These are phyloP conservation scores for Magnaporthiopsis rhizophila DNA, from an alignment of 2,329 filamentous ascomycete species.

Conservation along the genomic window DNA sequence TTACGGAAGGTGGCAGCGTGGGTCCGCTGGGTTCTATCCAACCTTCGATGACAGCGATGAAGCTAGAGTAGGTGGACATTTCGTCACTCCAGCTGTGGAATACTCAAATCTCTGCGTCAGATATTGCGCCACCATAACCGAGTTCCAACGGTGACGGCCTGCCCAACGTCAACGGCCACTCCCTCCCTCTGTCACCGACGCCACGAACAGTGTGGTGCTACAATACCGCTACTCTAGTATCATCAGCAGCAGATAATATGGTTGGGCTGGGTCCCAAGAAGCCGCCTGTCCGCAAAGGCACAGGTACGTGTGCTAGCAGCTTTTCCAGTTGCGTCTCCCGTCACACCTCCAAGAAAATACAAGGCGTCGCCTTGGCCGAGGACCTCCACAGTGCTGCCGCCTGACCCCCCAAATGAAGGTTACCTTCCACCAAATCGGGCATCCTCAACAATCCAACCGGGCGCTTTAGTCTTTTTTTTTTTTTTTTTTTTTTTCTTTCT, in stretches of 20 bases:
- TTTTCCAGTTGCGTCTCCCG: neutral
- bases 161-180: neutral
- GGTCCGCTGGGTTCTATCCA: neutral
- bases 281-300: constrained; percentile 49
- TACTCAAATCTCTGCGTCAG: neutral
- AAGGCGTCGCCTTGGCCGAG: neutral
- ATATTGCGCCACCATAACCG: neutral
- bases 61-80: too few relatives aligned
- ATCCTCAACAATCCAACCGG: neutral
- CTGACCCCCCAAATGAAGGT: neutral
- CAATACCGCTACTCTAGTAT: neutral
- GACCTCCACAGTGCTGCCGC: neutral
- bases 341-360: neutral
- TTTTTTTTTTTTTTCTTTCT: neutral
- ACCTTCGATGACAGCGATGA: neutral
- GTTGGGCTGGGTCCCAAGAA: constrained; percentile 56
- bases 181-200: neutral
- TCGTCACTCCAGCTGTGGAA: neutral
- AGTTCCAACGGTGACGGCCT: neutral
- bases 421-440: neutral
- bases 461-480: neutral
- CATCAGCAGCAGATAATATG: constrained; percentile 33
- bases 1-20: neutral
- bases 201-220: neutral
- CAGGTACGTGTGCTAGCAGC: constrained; percentile 21